Conservation (phyloP, 192 early-diverging fungal genomes). For the Haplosporangium gracile region DNA sequence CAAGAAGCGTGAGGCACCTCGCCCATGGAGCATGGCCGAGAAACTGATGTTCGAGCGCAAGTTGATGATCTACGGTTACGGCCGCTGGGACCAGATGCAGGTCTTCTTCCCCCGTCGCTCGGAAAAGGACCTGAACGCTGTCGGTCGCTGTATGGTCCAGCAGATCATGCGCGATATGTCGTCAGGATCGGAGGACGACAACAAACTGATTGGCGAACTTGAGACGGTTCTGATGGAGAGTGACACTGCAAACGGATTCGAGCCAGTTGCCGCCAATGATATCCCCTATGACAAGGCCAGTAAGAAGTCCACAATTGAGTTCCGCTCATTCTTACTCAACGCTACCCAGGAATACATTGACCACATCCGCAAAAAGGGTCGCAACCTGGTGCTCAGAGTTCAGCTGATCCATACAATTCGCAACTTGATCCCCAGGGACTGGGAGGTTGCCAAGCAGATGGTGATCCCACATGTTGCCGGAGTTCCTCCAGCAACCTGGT, state of each 20-base stretch:
- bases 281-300: slow-evolving; percentile 75
- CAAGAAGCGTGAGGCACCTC: slow-evolving; percentile 56
- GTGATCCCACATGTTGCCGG: slow-evolving; percentile 75
- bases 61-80: slow-evolving; percentile 74
- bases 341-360: slow-evolving; percentile 82
- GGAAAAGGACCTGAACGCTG: slow-evolving; percentile 69
- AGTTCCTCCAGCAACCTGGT: slow-evolving; percentile 71
- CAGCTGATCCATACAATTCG: slow-evolving; percentile 84
- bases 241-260: slow-evolving; percentile 59
- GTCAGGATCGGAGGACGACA: slow-evolving; percentile 68
- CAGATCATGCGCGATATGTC: slow-evolving; percentile 64
- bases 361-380: slow-evolving; percentile 74
- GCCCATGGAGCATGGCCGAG: slow-evolving; percentile 67
- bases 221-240: slow-evolving; percentile 61
- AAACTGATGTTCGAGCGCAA: slow-evolving; percentile 71
- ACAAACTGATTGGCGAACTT: slow-evolving; percentile 73
- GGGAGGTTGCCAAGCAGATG: slow-evolving; percentile 70
- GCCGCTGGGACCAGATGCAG: slow-evolving; percentile 74
- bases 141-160: slow-evolving; percentile 65
- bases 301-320: slow-evolving; percentile 75
- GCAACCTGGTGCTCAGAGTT: slow-evolving; percentile 79
- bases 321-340: slow-evolving; percentile 76
- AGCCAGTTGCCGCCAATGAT: slow-evolving; percentile 49
- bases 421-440: slow-evolving; percentile 74
- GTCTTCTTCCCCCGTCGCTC: slow-evolving; percentile 68